A percentile compares a stretch with the other conserved stretches of the same genome.
These are phyloP conservation scores for Talaromyces sp. DNA, from an alignment of 2,329 filamentous ascomycete species.

Conservation along the genomic window DNA sequence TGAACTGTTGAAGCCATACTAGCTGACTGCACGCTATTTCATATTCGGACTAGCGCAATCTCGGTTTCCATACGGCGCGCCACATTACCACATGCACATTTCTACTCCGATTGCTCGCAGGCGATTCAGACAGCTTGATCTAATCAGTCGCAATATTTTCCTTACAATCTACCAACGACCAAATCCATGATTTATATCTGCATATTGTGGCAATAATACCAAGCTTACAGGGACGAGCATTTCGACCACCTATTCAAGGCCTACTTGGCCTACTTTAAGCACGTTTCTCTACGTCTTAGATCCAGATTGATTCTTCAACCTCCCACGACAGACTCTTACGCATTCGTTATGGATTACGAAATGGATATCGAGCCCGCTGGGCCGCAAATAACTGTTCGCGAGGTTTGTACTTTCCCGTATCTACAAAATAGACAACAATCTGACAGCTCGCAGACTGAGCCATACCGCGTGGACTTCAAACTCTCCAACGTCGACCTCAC, in stretches of 20 bases:
- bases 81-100: neutral
- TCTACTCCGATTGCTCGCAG: constrained; percentile 1
- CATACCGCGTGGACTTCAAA: constrained; percentile 82
- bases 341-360: constrained; percentile 40
- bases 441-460: constrained; percentile 60
- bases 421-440: neutral
- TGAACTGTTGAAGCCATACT: too few relatives aligned
- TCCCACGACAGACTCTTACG: neutral
- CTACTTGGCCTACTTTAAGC: neutral
- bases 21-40: neutral
- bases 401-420: constrained; percentile 28
- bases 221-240: neutral
- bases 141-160: neutral
- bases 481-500: constrained; percentile 83
- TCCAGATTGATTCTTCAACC: neutral
- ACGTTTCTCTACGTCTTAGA: neutral
- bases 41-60: neutral
- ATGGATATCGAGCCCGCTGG: constrained; percentile 49
- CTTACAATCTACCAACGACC: neutral
- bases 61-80: neutral
- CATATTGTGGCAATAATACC: neutral
- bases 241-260: neutral
- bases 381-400: constrained; percentile 48
- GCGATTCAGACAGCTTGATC: neutral
- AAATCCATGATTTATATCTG: neutral